phyloP scores from a whole-genome alignment of 257 asterid species.

The Lithospermum erythrorhizon region DNA sequence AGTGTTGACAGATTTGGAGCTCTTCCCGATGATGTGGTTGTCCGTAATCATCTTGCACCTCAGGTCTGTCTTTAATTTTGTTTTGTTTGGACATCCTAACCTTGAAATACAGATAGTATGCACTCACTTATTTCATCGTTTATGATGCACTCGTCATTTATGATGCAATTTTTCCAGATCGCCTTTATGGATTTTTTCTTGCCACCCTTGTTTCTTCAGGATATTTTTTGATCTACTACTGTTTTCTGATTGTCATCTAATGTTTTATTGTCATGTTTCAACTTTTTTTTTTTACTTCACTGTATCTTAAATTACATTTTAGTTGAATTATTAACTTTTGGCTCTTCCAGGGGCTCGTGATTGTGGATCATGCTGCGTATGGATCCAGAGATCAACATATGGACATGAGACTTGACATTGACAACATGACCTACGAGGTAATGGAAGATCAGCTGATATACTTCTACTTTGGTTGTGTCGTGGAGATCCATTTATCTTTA shows the following conservation, averaged over 20 bases:
- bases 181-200: not conserved
- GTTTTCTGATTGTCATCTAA: too few species aligned
- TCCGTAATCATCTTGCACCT: constrained; percentile 34
- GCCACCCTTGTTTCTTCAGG: not conserved
- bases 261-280: too few species aligned
- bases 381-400: constrained; percentile 76
- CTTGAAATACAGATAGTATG: not conserved
- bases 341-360: constrained; percentile 37
- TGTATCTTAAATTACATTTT: not conserved
- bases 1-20: constrained; percentile 39
- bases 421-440: constrained; percentile 82
- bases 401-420: constrained; percentile 72
- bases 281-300: not conserved
- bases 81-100: not conserved
- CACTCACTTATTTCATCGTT: not conserved
- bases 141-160: not conserved
- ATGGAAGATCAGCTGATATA: not conserved
- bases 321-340: not conserved
- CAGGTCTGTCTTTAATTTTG: constrained; percentile 34
- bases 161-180: not conserved
- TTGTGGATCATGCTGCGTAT: constrained; percentile 31
- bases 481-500: constrained; percentile 1
- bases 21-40: constrained; percentile 30
- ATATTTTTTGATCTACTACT: too few species aligned
- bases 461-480: not conserved